Conservation (phyloP, 140 eudicot genomes). For the Stevia rebaudiana region DNA sequence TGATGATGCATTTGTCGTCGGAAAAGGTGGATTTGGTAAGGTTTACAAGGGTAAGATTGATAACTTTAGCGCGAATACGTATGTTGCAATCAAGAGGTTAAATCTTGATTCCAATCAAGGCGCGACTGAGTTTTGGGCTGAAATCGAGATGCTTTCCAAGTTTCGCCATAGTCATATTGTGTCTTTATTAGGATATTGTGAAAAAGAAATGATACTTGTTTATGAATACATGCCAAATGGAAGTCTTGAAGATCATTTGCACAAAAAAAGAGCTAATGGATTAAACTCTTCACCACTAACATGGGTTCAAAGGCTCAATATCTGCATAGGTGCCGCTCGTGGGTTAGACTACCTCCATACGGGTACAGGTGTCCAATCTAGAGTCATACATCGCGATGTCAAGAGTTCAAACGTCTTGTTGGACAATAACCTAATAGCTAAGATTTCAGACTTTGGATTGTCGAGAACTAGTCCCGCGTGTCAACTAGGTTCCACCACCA, state of each 20-base stretch:
- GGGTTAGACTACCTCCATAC: constrained; percentile 43
- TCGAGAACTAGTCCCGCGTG: constrained; percentile 26
- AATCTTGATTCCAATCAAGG: constrained; percentile 29
- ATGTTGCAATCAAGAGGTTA: constrained; percentile 33
- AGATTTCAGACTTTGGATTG: constrained; percentile 32
- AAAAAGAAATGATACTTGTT: constrained; percentile 33
- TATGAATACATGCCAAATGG: constrained; percentile 34
- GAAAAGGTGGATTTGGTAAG: constrained; percentile 35
- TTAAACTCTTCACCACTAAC: constrained; percentile 7
- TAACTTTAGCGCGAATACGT: not conserved
- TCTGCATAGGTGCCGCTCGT: constrained; percentile 41
- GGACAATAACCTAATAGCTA: constrained; percentile 24
- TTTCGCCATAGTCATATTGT: constrained; percentile 37
- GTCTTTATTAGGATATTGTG: constrained; percentile 31
- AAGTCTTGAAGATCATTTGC: constrained; percentile 32
- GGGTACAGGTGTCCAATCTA: constrained; percentile 24
- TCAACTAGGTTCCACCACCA: constrained; percentile 17
- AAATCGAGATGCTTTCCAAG: constrained; percentile 38
- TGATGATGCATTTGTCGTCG: constrained; percentile 28
- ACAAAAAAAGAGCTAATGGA: constrained; percentile 20
- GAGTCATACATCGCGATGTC: constrained; percentile 39
- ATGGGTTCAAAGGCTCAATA: constrained; percentile 27
- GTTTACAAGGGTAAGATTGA: constrained; percentile 33
- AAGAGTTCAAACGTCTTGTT: constrained; percentile 35
- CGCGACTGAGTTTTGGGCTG: constrained; percentile 31